Percentiles rank a stretch among this genome's conserved stretches.
Evolutionary conservation across 805 yeast species (phyloP).

Genomic region (Wickerhamiella australiensis): DNA sequence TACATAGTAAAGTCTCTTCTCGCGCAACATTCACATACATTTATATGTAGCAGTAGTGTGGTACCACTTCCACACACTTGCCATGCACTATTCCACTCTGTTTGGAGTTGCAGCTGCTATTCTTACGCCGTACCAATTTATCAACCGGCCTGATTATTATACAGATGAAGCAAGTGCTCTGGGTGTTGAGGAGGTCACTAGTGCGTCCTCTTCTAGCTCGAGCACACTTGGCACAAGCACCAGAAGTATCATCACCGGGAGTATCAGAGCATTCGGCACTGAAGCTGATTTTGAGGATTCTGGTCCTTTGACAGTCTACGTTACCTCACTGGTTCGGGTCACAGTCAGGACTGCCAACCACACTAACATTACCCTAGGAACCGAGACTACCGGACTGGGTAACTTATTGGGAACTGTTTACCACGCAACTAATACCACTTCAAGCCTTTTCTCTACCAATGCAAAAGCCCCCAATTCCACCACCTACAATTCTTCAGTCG

Average conservation of each 20-base stretch:
- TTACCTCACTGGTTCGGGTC: background rate
- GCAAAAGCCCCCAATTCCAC: background rate
- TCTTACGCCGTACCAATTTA: background rate
- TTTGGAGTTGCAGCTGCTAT: background rate
- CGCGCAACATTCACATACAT: no score
- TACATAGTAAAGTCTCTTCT: background rate
- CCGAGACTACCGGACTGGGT: background rate
- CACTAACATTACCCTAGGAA: background rate
- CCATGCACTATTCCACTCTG: background rate
- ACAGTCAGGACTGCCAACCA: background rate
- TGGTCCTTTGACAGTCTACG: background rate
- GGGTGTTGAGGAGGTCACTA: background rate
- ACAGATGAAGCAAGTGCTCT: background rate
- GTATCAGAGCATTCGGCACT: background rate
- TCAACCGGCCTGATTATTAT: background rate
- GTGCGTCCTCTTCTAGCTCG: background rate
- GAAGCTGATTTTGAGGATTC: background rate
- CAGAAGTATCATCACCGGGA: background rate
- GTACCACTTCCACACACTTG: background rate
- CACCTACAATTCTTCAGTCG: no score
- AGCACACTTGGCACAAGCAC: background rate
- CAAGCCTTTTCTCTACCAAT: no score
- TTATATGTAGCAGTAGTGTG: background rate
- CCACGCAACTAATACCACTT: no score
- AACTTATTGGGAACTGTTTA: no score